Evolutionary conservation across 768 basidiomycete genomes (phyloP).

Genomic region (Phanerochaete carnosa): DNA sequence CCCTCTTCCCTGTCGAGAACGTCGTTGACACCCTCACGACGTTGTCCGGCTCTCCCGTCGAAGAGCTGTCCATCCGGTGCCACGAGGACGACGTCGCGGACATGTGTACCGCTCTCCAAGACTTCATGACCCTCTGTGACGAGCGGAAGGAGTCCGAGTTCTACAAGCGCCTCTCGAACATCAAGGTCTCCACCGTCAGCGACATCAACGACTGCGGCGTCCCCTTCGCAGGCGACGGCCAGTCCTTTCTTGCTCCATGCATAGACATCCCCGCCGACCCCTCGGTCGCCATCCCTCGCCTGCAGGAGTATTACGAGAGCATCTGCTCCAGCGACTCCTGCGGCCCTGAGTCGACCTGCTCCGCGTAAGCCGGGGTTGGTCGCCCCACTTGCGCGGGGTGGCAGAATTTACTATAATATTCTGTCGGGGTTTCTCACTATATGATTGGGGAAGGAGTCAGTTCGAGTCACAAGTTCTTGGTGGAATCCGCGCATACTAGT

Average conservation of each 20-base stretch:
- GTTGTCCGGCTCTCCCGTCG: conserved; percentile 57
- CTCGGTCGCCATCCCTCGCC: conserved; percentile 42
- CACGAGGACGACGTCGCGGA: conserved; percentile 65
- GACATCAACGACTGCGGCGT: conserved; percentile 30
- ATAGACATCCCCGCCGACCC: conserved; percentile 31
- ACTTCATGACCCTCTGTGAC: conserved; percentile 51
- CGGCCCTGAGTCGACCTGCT: background rate
- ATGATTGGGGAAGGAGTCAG: background rate
- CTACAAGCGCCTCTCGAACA: conserved; percentile 45
- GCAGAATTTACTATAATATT: too few species aligned
- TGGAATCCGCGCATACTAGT: background rate
- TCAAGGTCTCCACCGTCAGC: conserved; percentile 42
- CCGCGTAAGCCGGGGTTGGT: background rate
- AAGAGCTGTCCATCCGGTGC: conserved; percentile 54
- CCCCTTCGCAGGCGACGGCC: background rate
- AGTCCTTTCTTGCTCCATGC: conserved; percentile 1
- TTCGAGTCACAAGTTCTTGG: background rate
- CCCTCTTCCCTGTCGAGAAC: conserved; percentile 58
- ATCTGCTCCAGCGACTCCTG: conserved; percentile 31
- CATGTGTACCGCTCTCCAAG: conserved; percentile 51
- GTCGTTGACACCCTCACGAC: conserved; percentile 57
- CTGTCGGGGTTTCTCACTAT: background rate
- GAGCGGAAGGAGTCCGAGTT: conserved; percentile 44
- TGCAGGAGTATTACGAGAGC: conserved; percentile 50
- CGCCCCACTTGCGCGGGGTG: background rate